These are phyloP conservation scores for Carpinus fangiana DNA, from an alignment of 306 rosid genomes.

Conservation along the genomic window DNA sequence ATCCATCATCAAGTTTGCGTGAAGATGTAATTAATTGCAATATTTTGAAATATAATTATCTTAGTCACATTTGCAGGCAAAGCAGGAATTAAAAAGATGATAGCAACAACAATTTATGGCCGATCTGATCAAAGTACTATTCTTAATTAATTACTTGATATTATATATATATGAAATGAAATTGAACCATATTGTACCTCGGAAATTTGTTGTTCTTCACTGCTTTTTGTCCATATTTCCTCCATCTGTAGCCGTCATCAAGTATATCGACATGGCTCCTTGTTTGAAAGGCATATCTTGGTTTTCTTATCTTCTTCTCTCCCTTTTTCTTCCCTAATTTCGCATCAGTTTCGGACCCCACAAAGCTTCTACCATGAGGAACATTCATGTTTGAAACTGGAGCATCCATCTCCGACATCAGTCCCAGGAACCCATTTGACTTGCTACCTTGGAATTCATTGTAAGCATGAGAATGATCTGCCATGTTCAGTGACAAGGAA, in stretches of 20 bases:
- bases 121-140: neutral
- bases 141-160: too few relatives aligned
- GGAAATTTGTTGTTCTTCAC: constrained; percentile 60
- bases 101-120: neutral
- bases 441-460: constrained; percentile 12
- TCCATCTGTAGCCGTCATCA: constrained; percentile 59
- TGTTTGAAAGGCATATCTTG: constrained; percentile 56
- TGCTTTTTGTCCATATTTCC: constrained; percentile 61
- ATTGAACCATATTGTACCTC: constrained; percentile 24
- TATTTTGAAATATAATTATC: neutral
- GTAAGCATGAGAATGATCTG: constrained; percentile 2
- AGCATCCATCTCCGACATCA: constrained; percentile 35
- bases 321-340: constrained; percentile 25
- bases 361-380: constrained; percentile 13
- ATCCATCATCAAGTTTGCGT: neutral
- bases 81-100: too few relatives aligned
- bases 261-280: constrained; percentile 62
- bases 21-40: neutral
- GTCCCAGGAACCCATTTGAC: constrained; percentile 33
- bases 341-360: constrained; percentile 10
- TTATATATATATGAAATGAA: neutral
- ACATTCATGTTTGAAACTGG: constrained; percentile 1
- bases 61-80: neutral
- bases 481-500: constrained; percentile 31
- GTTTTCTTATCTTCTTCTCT: constrained; percentile 42